These are phyloP conservation scores for Telfairia occidentalis DNA, from an alignment of 331 rosid species.

Conservation along the genomic window DNA sequence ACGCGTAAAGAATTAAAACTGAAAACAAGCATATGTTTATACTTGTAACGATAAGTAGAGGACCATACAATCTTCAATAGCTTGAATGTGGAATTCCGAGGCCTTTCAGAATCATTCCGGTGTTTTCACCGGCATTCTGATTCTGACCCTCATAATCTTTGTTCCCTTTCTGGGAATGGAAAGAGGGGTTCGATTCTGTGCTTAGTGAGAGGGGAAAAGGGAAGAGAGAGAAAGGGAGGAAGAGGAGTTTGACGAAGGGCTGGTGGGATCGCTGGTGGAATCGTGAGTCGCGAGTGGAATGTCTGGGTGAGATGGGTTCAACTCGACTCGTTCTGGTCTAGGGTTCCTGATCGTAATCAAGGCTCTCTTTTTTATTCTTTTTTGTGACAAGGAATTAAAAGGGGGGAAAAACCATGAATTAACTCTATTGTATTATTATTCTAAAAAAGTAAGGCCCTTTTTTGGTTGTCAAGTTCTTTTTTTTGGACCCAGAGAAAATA, in stretches of 20 bases:
- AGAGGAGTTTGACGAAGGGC: slow-evolving; percentile 16
- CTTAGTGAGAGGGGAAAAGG: neutral
- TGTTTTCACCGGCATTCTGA: neutral
- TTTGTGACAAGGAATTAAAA: neutral
- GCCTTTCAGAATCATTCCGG: neutral
- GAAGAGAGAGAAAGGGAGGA: slow-evolving; percentile 14
- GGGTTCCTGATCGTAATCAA: neutral
- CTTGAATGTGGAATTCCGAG: neutral
- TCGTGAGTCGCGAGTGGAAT: slow-evolving; percentile 16
- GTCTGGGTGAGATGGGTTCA: slow-evolving; percentile 14
- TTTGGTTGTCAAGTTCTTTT: neutral
- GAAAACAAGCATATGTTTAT: neutral
- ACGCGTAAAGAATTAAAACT: neutral
- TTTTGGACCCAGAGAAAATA: neutral
- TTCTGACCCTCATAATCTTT: neutral
- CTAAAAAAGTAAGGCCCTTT: neutral
- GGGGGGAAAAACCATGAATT: neutral
- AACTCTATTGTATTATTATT: neutral
- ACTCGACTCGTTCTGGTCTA: slow-evolving; percentile 9
- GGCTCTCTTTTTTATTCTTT: neutral
- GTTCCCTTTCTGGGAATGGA: neutral
- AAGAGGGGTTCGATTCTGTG: neutral
- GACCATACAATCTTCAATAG: neutral
- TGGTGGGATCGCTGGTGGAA: slow-evolving; percentile 41
- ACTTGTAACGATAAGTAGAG: neutral